Base-by-base conservation (phyloP, 345 rosid genomes). In the Pelargonium nanum region DNA sequence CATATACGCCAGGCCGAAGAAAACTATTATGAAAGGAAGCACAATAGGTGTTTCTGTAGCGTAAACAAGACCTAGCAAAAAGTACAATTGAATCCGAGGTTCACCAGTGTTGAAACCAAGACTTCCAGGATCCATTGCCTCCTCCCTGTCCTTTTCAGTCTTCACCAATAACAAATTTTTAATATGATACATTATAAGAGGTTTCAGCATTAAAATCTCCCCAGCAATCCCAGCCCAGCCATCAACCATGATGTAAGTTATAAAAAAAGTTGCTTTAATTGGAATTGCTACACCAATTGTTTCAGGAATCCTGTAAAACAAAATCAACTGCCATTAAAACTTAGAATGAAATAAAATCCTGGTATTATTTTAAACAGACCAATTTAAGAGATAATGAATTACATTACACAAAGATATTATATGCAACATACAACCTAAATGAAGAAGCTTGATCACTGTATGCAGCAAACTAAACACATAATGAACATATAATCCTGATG, bases 141-240 rank as follows among this genome's bases (percentile, higher is more conserved):
- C 88, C 60, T 81, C 98, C 70, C 96, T 80, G 65, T 92, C 98
- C 72, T 85, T 92, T 69, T 89, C 98, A 26, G 98, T 92, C 79
- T 87, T 92, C 75, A 89, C 98, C 77, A 92, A 77, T 73, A 92
- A 82, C 24, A 78, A 74, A 59, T 93, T 93, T 76, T 93, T 93
- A 68, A 93, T 68, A 74, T 93, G 99, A 71, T 52, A 93, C 65
- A 93, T 62, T 19, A 93, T 85, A 45, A 93, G 80, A 24, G 99
- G 78, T 70, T 89, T 85, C 68, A 89, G 56, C 97, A 76, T 87
- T 48, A 93, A 72, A 66, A 93, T 81, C 80, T 93, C 99, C 30
- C 60, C 93, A 56, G 98, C 98, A 56, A 92, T 66, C 55, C 98
- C 96, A 58, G 98, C 95, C 98, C 98, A 92, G 62, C 98, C 98